These are phyloP conservation scores for Pythium sukuiense DNA, from an alignment of 352 stramenopile species.

Conservation along the genomic window DNA sequence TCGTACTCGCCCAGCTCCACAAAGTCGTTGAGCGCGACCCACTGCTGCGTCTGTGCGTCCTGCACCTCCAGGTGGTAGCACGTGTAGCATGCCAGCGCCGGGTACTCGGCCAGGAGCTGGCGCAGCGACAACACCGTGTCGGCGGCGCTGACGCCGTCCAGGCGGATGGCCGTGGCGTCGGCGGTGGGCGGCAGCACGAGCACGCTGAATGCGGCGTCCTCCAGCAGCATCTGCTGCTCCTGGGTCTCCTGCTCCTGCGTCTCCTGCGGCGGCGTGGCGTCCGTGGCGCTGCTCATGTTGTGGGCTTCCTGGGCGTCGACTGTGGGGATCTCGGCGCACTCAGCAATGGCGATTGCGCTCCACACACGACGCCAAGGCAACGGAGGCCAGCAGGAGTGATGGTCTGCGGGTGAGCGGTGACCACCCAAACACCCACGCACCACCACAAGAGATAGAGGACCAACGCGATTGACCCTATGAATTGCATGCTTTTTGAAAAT, in stretches of 20 bases:
- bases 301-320: not conserved
- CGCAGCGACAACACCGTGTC: conserved; percentile 84
- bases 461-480: conserved; percentile 11
- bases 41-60: conserved; percentile 23
- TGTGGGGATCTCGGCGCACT: conserved; percentile 6
- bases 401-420: conserved; percentile 8
- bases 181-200: conserved; percentile 48
- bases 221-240: conserved; percentile 24
- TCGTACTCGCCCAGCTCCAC: conserved; percentile 86
- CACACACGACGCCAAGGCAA: conserved; percentile 23
- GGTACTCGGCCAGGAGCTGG: conserved; percentile 84
- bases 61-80: conserved; percentile 82
- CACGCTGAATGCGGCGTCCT: conserved; percentile 58
- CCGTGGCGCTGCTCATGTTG: conserved; percentile 6
- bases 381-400: conserved; percentile 18
- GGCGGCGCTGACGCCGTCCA: conserved; percentile 69
- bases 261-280: conserved; percentile 15
- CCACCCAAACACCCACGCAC: conserved; percentile 28
- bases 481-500: too few relatives aligned
- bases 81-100: conserved; percentile 79
- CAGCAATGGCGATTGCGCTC: conserved; percentile 19
- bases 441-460: not conserved
- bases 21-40: conserved; percentile 78
- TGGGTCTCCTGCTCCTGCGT: conserved; percentile 8
- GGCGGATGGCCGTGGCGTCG: conserved; percentile 37